Conservation (phyloP, 192 early-diverging fungal species). For the Linnemannia schmuckeri region DNA sequence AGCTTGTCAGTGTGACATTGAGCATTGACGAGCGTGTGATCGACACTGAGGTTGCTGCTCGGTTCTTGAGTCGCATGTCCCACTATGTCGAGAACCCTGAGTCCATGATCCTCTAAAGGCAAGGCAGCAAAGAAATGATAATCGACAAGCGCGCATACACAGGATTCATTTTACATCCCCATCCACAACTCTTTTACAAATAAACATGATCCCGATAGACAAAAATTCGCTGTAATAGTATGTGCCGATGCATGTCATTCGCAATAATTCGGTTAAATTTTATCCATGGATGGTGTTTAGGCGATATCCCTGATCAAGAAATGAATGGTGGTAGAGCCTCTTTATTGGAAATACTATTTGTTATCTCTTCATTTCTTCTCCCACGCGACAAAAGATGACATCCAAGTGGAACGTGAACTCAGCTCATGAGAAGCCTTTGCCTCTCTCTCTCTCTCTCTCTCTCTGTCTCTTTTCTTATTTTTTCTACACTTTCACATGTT, state of each 20-base stretch:
- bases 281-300: not conserved
- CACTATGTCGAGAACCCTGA: slow-evolving; percentile 68
- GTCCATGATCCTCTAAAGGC: slow-evolving; percentile 53
- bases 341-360: not conserved
- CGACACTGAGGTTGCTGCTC: slow-evolving; percentile 57
- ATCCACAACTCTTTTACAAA: not conserved
- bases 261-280: not conserved
- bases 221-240: not conserved
- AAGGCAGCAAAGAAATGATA: not conserved
- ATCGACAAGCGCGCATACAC: not conserved
- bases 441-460: too few relatives aligned
- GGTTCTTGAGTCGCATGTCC: slow-evolving; percentile 63
- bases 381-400: not conserved
- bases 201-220: slow-evolving; percentile 4
- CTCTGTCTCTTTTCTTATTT: not conserved
- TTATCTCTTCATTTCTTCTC: not conserved
- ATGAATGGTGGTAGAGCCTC: not conserved
- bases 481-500: not conserved
- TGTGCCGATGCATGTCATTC: not conserved
- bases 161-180: not conserved
- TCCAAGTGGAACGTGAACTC: not conserved
- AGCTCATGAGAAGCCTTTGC: not conserved
- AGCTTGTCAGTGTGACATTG: slow-evolving; percentile 62
- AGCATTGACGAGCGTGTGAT: slow-evolving; percentile 59
- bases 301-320: not conserved